phyloP scores from a whole-genome alignment of 108 stramenopile species.

The Conticribra guillardii region DNA sequence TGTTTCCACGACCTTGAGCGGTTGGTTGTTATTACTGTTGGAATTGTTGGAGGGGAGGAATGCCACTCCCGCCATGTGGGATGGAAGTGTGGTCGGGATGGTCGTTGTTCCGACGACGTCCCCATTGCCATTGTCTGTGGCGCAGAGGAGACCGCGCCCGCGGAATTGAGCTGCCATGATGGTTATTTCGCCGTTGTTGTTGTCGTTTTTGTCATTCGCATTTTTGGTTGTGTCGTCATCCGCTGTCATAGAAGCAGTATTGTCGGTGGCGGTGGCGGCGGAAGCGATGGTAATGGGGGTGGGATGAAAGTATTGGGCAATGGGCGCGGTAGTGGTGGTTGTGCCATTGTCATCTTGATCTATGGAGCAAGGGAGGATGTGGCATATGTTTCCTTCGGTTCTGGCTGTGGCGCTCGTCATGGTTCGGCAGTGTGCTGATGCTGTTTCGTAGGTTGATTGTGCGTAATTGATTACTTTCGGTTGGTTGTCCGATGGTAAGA shows the following conservation, averaged over 20 bases:
- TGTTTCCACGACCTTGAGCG: slow-evolving; percentile 29
- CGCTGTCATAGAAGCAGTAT: background rate
- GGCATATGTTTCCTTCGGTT: slow-evolving; percentile 27
- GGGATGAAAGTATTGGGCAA: slow-evolving; percentile 46
- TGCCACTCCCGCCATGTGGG: slow-evolving; percentile 20
- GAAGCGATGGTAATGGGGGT: too few relatives aligned
- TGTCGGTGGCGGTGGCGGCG: slow-evolving; percentile 12
- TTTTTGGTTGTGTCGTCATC: background rate
- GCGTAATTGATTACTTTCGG: too few relatives aligned
- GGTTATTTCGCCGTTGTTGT: background rate
- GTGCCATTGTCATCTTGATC: slow-evolving; percentile 29
- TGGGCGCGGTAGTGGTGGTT: slow-evolving; percentile 44
- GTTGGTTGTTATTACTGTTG: slow-evolving; percentile 6
- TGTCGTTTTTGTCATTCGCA: background rate
- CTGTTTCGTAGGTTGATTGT: too few relatives aligned
- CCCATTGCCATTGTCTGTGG: slow-evolving; percentile 9
- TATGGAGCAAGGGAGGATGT: slow-evolving; percentile 50
- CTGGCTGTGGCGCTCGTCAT: background rate
- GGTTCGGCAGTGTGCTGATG: background rate
- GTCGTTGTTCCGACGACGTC: background rate
- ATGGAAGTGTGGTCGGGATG: slow-evolving; percentile 28
- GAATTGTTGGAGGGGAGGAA: slow-evolving; percentile 3
- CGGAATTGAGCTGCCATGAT: slow-evolving; percentile 51
- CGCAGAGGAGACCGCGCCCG: slow-evolving; percentile 46
- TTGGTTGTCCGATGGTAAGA: too few relatives aligned